phyloP scores from a whole-genome alignment of 495 filamentous ascomycete species.

The Talaromyces borbonicus region DNA sequence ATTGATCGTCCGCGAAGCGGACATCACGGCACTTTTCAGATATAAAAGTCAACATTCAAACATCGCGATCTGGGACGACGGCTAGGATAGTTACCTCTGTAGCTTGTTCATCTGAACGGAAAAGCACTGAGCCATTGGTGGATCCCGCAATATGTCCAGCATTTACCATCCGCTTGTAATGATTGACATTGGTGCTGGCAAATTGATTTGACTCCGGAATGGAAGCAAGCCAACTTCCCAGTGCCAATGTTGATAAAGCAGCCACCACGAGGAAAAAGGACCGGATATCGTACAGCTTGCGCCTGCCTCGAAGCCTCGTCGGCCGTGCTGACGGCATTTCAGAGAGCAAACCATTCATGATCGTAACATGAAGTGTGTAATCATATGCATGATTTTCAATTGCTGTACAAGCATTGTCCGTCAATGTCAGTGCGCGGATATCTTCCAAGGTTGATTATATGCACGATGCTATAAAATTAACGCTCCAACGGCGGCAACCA shows the following conservation, averaged over 20 bases:
- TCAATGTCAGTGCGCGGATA: too few relatives aligned
- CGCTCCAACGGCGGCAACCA: too few relatives aligned
- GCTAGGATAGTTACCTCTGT: constrained; percentile 25
- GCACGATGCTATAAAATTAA: too few relatives aligned
- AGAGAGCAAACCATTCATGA: constrained; percentile 2
- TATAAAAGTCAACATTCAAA: not conserved
- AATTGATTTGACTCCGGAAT: not conserved
- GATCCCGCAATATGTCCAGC: not conserved
- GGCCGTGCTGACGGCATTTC: not conserved
- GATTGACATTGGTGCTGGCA: not conserved
- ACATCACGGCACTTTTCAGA: constrained; percentile 64
- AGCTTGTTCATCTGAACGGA: constrained; percentile 12
- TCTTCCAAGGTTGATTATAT: too few relatives aligned
- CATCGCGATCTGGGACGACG: not conserved
- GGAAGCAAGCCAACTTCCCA: not conserved
- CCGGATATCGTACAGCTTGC: constrained; percentile 1
- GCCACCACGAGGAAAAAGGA: constrained; percentile 2
- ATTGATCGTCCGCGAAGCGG: constrained; percentile 67
- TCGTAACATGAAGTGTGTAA: not conserved
- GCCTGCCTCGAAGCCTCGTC: not conserved
- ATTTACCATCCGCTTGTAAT: not conserved
- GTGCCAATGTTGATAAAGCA: not conserved
- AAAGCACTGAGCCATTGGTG: not conserved
- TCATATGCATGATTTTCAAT: not conserved
- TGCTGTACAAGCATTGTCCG: too few relatives aligned